Evolutionary conservation across 306 rosid species (phyloP).

Genomic region (Pterocarpus santalinus): DNA sequence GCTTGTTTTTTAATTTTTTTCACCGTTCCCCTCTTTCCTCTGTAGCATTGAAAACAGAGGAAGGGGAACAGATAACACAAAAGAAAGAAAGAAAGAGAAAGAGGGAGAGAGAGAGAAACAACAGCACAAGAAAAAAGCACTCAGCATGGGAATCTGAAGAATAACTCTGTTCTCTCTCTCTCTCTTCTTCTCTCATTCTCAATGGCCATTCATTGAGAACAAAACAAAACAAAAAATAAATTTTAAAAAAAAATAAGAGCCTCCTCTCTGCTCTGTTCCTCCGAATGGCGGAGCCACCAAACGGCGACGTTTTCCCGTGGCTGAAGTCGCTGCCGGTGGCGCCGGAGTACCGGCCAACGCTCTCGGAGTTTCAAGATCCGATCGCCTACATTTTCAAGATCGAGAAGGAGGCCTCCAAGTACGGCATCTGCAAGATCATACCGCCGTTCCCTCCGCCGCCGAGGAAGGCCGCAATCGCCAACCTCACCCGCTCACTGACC

Average conservation of each 20-base stretch:
- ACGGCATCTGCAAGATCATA: constrained; percentile 96
- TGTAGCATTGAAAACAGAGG: constrained; percentile 72
- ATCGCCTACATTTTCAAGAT: constrained; percentile 97
- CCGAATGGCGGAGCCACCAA: constrained; percentile 69
- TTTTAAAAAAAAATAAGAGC: not conserved
- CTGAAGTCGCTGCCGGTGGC: constrained; percentile 88
- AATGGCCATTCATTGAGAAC: constrained; percentile 60
- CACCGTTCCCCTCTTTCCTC: constrained; percentile 46
- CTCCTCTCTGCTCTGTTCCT: not conserved
- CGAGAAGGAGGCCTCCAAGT: constrained; percentile 95
- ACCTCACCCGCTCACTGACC: constrained; percentile 71
- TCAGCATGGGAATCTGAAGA: constrained; percentile 55
- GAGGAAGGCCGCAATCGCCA: constrained; percentile 81
- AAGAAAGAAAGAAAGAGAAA: constrained; percentile 9
- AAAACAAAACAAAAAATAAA: constrained; percentile 10
- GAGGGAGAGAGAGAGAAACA: constrained; percentile 21
- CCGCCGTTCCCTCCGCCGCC: constrained; percentile 86
- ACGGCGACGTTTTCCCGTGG: constrained; percentile 86
- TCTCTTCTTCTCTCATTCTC: not conserved
- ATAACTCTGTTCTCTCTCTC: not conserved
- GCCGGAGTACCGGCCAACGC: constrained; percentile 82
- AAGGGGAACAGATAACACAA: constrained; percentile 42
- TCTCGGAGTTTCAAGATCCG: constrained; percentile 95
- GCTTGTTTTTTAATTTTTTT: constrained; percentile 40
- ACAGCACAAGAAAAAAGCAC: constrained; percentile 6